Conservation (phyloP, 1,284 basidiomycete species). For the Rhodotorula sp. region DNA sequence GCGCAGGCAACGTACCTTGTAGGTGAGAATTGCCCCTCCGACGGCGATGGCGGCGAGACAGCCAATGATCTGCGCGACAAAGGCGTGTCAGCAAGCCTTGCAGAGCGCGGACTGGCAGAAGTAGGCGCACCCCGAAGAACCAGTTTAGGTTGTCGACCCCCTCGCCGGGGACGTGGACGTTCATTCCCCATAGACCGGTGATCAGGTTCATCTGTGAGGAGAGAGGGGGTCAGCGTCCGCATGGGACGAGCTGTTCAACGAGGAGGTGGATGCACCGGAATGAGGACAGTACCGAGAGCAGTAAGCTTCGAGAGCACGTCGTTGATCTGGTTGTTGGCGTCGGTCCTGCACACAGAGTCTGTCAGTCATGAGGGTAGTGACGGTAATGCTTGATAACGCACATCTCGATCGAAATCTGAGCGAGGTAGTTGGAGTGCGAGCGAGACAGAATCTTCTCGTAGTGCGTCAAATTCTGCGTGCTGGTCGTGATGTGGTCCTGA, state of each 20-base stretch:
- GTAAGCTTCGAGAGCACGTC: slow-evolving; percentile 98
- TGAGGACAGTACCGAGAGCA: slow-evolving; percentile 93
- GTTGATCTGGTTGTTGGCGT: slow-evolving; percentile 99
- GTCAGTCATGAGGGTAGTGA: not conserved
- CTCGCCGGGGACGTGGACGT: slow-evolving; percentile 87
- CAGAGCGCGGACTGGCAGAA: not conserved
- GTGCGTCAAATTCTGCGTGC: slow-evolving; percentile 99
- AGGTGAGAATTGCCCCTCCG: slow-evolving; percentile 41
- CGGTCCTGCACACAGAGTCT: slow-evolving; percentile 56
- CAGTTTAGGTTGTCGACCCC: slow-evolving; percentile 57
- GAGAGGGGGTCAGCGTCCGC: not conserved
- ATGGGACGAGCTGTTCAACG: accelerated
- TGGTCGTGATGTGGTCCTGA: slow-evolving; percentile 96
- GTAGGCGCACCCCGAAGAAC: slow-evolving; percentile 68
- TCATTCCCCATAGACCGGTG: slow-evolving; percentile 82
- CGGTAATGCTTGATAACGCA: slow-evolving; percentile 6
- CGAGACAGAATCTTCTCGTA: slow-evolving; percentile 98
- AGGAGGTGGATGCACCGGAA: slow-evolving; percentile 54
- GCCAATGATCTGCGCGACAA: slow-evolving; percentile 33
- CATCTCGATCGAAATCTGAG: slow-evolving; percentile 98
- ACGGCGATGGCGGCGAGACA: slow-evolving; percentile 40
- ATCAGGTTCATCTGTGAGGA: slow-evolving; percentile 81
- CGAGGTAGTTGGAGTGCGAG: slow-evolving; percentile 98
- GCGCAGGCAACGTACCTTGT: slow-evolving; percentile 15
- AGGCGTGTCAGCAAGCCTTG: not conserved